Evolutionary conservation across 306 rosid genomes (phyloP).

Genomic region (Cucurbita pepo): DNA sequence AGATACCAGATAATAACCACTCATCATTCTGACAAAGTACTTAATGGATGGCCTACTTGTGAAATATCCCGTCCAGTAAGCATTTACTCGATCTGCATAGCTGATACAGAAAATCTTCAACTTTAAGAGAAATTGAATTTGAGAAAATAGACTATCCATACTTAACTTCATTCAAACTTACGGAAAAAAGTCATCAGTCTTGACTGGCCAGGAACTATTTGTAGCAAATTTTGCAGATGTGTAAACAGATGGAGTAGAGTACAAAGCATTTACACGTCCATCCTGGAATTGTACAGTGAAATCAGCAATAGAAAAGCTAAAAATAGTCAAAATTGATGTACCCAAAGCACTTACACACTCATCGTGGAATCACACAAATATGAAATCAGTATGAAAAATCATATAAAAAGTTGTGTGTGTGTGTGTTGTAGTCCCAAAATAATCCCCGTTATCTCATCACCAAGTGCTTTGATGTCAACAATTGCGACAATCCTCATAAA

Average conservation of each 20-base stretch:
- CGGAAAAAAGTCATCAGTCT: slow-evolving; percentile 87
- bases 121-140: slow-evolving; percentile 3
- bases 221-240: slow-evolving; percentile 86
- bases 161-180: slow-evolving; percentile 23
- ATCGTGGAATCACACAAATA: not conserved
- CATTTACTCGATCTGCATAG: slow-evolving; percentile 80
- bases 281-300: slow-evolving; percentile 35
- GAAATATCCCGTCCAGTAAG: slow-evolving; percentile 95
- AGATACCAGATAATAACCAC: slow-evolving; percentile 88
- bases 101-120: slow-evolving; percentile 25
- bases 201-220: slow-evolving; percentile 74
- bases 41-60: slow-evolving; percentile 86
- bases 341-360: not conserved
- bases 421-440: not conserved
- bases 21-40: slow-evolving; percentile 60
- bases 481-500: too few species aligned
- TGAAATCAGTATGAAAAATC: not conserved
- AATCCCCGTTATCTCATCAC: not conserved
- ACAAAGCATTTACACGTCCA: slow-evolving; percentile 78
- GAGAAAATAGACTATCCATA: slow-evolving; percentile 7
- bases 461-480: not conserved
- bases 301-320: not conserved
- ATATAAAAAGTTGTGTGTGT: not conserved
- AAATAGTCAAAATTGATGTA: not conserved
- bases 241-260: slow-evolving; percentile 80